Evolutionary conservation across 2,329 filamentous ascomycete species (phyloP).

Genomic region (Rachicladosporium sp.): DNA sequence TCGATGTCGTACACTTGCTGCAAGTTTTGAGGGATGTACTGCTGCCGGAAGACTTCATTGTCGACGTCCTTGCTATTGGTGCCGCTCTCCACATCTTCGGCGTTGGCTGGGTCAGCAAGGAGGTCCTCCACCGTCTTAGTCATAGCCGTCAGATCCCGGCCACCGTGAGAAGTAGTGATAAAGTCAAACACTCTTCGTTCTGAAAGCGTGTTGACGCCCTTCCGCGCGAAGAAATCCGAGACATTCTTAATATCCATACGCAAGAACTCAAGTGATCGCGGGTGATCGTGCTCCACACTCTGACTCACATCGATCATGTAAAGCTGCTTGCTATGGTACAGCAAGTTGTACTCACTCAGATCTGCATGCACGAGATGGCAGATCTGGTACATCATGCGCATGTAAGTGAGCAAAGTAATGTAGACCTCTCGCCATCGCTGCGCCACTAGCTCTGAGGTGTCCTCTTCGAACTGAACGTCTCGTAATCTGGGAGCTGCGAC

Average conservation of each 20-base stretch:
- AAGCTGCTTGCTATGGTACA: constrained; percentile 71
- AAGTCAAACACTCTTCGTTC: constrained; percentile 79
- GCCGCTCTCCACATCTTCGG: constrained; percentile 36
- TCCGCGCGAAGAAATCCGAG: constrained; percentile 77
- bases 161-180: constrained; percentile 52
- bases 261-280: constrained; percentile 80
- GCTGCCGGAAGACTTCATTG: constrained; percentile 84
- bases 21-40: constrained; percentile 91
- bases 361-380: constrained; percentile 91
- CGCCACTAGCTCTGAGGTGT: constrained; percentile 45
- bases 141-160: constrained; percentile 48
- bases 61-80: constrained; percentile 54
- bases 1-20: constrained; percentile 96
- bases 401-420: constrained; percentile 69
- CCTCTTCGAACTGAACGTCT: constrained; percentile 61
- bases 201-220: constrained; percentile 68
- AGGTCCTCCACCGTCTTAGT: constrained; percentile 52
- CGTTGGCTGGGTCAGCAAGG: constrained; percentile 43
- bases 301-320: constrained; percentile 98
- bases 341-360: constrained; percentile 93
- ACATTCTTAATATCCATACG: constrained; percentile 99
- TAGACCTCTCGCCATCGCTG: constrained; percentile 69
- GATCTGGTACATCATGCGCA: constrained; percentile 86
- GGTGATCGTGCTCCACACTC: constrained; percentile 93
- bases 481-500: constrained; percentile 79